These are phyloP conservation scores for Boletus speciosus DNA, from an alignment of 768 basidiomycete genomes.

Conservation along the genomic window DNA sequence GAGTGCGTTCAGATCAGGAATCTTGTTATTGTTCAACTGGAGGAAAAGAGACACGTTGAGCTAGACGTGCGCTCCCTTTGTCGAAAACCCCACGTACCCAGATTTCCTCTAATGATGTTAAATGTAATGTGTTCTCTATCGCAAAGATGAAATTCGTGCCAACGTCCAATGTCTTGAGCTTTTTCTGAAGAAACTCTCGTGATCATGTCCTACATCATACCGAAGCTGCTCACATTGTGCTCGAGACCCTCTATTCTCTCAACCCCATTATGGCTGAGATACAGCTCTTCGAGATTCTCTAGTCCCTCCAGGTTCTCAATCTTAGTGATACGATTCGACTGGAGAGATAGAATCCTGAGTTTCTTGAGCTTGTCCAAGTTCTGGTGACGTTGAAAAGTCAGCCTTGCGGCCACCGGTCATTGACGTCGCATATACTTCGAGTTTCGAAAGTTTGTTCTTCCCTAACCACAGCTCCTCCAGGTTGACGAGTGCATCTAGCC, in stretches of 20 bases:
- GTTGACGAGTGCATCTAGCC: conserved; percentile 72
- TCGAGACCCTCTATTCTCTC: conserved; percentile 80
- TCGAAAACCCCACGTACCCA: conserved; percentile 59
- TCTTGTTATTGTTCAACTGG: conserved; percentile 86
- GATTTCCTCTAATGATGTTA: conserved; percentile 79
- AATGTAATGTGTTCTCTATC: conserved; percentile 80
- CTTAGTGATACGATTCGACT: conserved; percentile 90
- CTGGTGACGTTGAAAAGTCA: conserved; percentile 35
- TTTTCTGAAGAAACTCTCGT: conserved; percentile 34
- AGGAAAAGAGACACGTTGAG: conserved; percentile 1
- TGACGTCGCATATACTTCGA: conserved; percentile 54
- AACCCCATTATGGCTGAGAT: conserved; percentile 92
- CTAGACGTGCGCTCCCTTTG: neutral
- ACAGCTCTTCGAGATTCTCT: conserved; percentile 78
- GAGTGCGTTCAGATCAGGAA: conserved; percentile 65
- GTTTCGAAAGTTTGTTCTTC: conserved; percentile 91
- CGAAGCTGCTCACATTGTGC: conserved; percentile 58
- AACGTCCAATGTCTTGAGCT: conserved; percentile 82
- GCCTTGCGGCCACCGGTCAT: neutral
- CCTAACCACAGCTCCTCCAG: conserved; percentile 95
- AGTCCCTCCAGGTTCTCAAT: conserved; percentile 78
- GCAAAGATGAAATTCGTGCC: conserved; percentile 79
- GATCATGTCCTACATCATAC: neutral
- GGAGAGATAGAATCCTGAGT: conserved; percentile 83
- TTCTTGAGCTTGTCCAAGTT: conserved; percentile 66